Conservation (phyloP, 2,329 filamentous ascomycete species). For the Fusarium albidum region DNA sequence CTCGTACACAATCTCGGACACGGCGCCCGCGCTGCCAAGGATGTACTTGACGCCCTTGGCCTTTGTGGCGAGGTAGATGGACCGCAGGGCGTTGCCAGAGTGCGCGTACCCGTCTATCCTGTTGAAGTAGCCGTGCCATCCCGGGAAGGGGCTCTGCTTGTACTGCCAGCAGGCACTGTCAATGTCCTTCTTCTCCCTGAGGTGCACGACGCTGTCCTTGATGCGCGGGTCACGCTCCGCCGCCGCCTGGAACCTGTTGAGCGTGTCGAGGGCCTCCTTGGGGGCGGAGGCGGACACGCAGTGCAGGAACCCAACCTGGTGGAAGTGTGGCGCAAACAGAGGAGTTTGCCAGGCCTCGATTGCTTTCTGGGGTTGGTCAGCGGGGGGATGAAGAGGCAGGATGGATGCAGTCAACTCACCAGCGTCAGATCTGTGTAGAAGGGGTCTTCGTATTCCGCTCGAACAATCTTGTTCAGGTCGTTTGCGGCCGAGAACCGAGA, state of each 20-base stretch:
- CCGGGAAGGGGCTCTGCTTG: constrained; percentile 53
- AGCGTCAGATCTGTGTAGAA: constrained; percentile 64
- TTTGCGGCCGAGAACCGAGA: constrained; percentile 62
- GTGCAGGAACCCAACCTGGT: constrained; percentile 52
- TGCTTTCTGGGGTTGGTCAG: constrained; percentile 47
- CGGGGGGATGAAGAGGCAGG: background rate
- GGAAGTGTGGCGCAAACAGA: constrained; percentile 61
- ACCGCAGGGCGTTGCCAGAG: constrained; percentile 58
- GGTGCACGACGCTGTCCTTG: constrained; percentile 48
- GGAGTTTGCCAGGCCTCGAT: constrained; percentile 61
- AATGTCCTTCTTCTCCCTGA: constrained; percentile 51
- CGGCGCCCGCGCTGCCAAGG: constrained; percentile 40
- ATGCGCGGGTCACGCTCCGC: constrained; percentile 51
- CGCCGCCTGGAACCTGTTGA: constrained; percentile 52
- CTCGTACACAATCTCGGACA: constrained; percentile 39
- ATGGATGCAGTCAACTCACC: constrained; percentile 42
- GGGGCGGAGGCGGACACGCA: constrained; percentile 57
- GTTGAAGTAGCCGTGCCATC: constrained; percentile 68
- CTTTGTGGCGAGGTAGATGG: constrained; percentile 53
- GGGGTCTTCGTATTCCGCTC: constrained; percentile 65
- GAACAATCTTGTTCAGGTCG: constrained; percentile 69
- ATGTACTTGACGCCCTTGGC: constrained; percentile 31
- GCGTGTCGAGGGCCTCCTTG: constrained; percentile 55
- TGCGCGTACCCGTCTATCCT: constrained; percentile 65
- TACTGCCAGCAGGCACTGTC: constrained; percentile 55